Percentiles rank a stretch among this genome's conserved stretches.
Conservation (phyloP, 2,329 filamentous ascomycete genomes). For the Penicillium digitatum region DNA sequence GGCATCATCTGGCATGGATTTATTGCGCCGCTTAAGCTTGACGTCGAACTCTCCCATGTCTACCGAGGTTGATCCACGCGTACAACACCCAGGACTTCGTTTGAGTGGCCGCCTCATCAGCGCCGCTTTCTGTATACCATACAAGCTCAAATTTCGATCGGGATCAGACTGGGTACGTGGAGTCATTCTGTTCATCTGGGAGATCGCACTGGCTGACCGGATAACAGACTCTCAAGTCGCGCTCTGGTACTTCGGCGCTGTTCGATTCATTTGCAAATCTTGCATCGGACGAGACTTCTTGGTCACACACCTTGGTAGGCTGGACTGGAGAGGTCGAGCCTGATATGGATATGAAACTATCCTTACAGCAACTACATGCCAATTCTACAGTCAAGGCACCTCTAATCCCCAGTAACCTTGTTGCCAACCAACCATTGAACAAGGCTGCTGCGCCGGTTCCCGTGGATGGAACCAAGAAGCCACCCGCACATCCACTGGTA, state of each 20-base stretch:
- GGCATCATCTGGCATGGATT: constrained; percentile 47
- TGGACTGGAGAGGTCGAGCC: constrained; percentile 86
- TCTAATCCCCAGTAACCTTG: constrained; percentile 31
- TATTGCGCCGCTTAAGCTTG: constrained; percentile 53
- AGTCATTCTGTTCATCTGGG: background rate
- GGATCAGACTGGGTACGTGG: constrained; percentile 54
- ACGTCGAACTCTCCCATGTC: constrained; percentile 39
- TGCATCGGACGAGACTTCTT: constrained; percentile 74
- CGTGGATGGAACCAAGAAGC: constrained; percentile 58
- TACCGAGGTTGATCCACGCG: constrained; percentile 51
- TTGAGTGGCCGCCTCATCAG: constrained; percentile 62
- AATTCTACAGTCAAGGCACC: constrained; percentile 26
- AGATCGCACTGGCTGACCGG: constrained; percentile 1
- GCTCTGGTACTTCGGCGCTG: constrained; percentile 83
- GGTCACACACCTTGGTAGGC: constrained; percentile 88
- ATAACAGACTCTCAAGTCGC: constrained; percentile 65
- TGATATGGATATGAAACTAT: constrained; percentile 25
- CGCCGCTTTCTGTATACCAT: constrained; percentile 61
- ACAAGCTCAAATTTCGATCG: constrained; percentile 52
- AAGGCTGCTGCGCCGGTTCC: constrained; percentile 77
- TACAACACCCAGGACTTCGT: constrained; percentile 54
- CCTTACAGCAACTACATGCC: constrained; percentile 30
- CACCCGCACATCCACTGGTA: constrained; percentile 54
- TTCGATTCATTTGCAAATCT: constrained; percentile 89
- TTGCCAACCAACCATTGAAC: constrained; percentile 52